phyloP scores from a whole-genome alignment of 208 protist genomes.

The Trypanosoma brucei region DNA sequence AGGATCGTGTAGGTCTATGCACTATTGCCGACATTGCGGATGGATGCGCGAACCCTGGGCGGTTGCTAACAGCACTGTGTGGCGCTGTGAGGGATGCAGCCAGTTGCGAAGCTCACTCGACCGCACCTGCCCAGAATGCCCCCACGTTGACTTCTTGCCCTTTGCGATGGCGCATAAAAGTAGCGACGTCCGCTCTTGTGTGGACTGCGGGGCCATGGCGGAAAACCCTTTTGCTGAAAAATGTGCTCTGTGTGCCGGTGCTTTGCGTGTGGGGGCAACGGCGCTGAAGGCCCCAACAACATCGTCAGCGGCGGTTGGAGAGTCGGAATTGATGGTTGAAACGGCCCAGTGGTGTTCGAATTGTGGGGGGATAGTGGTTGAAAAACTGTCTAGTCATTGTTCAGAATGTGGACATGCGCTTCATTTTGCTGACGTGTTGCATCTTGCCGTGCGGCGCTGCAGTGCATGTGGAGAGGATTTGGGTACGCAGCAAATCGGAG shows the following conservation, averaged over 20 bases:
- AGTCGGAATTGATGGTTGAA: background rate
- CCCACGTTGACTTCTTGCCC: constrained; percentile 78
- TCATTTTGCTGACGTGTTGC: constrained; percentile 7
- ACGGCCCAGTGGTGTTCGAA: constrained; percentile 8
- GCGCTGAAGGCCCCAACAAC: background rate
- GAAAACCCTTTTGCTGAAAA: constrained; percentile 38
- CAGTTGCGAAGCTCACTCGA: constrained; percentile 70
- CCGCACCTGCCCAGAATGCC: constrained; percentile 65
- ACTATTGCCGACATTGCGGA: constrained; percentile 53
- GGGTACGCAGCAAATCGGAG: constrained; percentile 10
- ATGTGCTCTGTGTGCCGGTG: constrained; percentile 17
- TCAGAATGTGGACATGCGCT: constrained; percentile 6
- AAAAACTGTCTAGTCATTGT: constrained; percentile 1
- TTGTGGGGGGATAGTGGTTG: constrained; percentile 9
- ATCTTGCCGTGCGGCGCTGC: constrained; percentile 19
- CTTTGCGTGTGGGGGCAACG: background rate
- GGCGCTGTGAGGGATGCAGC: constrained; percentile 66
- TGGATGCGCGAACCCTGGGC: constrained; percentile 46
- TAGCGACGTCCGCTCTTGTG: constrained; percentile 24
- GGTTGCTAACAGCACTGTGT: constrained; percentile 33
- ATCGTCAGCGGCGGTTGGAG: background rate
- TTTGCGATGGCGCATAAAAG: constrained; percentile 26
- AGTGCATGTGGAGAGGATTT: constrained; percentile 13
- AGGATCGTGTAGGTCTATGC: constrained; percentile 18
- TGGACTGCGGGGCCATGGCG: constrained; percentile 27